Evolutionary conservation across 1,284 basidiomycete genomes (phyloP).

Genomic region (Tausonia pullulans): DNA sequence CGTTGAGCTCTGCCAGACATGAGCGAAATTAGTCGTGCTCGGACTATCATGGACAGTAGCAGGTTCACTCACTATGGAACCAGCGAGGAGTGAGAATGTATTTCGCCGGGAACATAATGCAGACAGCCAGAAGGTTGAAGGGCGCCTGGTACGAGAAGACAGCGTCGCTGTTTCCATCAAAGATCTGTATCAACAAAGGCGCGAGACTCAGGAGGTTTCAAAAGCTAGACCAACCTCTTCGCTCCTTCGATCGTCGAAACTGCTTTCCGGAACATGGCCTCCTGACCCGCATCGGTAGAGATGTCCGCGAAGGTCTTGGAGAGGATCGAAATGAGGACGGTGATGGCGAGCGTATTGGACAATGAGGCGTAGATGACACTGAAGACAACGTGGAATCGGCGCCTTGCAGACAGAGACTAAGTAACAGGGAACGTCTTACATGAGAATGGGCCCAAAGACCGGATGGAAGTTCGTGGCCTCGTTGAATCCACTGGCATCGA

Average conservation of each 20-base stretch:
- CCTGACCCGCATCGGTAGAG: slow-evolving; percentile 51
- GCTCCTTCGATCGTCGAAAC: slow-evolving; percentile 76
- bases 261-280: slow-evolving; percentile 86
- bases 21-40: too few relatives aligned
- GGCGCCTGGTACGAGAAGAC: slow-evolving; percentile 90
- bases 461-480: slow-evolving; percentile 52
- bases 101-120: slow-evolving; percentile 68
- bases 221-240: slow-evolving; percentile 20
- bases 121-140: slow-evolving; percentile 68
- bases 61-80: slow-evolving; percentile 19
- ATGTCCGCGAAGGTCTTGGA: slow-evolving; percentile 88
- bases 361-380: slow-evolving; percentile 35
- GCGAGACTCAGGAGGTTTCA: too few relatives aligned
- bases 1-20: too few relatives aligned
- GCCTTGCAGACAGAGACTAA: not conserved
- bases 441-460: slow-evolving; percentile 70
- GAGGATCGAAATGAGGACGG: slow-evolving; percentile 53
- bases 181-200: too few relatives aligned
- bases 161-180: slow-evolving; percentile 43
- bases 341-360: slow-evolving; percentile 24
- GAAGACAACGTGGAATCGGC: slow-evolving; percentile 36
- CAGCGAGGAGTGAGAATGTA: slow-evolving; percentile 49
- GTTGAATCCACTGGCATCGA: slow-evolving; percentile 50
- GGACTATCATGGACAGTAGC: too few relatives aligned
- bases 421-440: slow-evolving; percentile 28